phyloP scores from a whole-genome alignment of 164 flowering plant genomes.

The Cinnamomum micranthum region DNA sequence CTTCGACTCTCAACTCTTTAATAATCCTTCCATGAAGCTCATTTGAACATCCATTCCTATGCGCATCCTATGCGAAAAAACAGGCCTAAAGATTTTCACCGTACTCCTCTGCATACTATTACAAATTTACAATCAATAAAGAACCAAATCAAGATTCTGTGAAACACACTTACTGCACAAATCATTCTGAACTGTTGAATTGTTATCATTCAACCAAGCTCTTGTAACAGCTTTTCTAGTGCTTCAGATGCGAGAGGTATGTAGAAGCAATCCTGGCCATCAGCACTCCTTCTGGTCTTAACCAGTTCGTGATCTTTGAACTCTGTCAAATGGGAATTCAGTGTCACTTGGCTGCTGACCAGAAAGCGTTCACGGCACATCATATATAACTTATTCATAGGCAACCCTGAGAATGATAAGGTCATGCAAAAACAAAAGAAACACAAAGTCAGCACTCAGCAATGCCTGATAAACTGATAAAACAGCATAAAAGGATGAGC shows the following conservation, averaged over 20 bases:
- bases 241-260: constrained; percentile 80
- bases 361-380: constrained; percentile 63
- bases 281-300: constrained; percentile 67
- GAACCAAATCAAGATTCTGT: too few species aligned
- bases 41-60: too few species aligned
- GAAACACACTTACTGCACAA: too few species aligned
- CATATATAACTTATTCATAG: constrained; percentile 49
- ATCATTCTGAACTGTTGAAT: too few species aligned
- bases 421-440: background rate
- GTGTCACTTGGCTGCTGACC: constrained; percentile 34
- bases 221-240: constrained; percentile 60
- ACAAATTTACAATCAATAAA: too few species aligned
- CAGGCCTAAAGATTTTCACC: too few species aligned
- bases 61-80: too few species aligned
- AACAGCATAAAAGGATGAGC: background rate
- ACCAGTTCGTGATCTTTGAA: constrained; percentile 93
- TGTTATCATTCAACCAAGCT: constrained; percentile 25
- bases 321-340: constrained; percentile 92
- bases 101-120: too few species aligned
- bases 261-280: constrained; percentile 85
- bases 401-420: constrained; percentile 57
- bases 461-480: background rate
- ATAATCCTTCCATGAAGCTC: too few species aligned
- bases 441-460: background rate
- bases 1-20: too few species aligned